These are phyloP conservation scores for Leucocoprinus leucothites DNA, from an alignment of 768 basidiomycete species.

Conservation along the genomic window DNA sequence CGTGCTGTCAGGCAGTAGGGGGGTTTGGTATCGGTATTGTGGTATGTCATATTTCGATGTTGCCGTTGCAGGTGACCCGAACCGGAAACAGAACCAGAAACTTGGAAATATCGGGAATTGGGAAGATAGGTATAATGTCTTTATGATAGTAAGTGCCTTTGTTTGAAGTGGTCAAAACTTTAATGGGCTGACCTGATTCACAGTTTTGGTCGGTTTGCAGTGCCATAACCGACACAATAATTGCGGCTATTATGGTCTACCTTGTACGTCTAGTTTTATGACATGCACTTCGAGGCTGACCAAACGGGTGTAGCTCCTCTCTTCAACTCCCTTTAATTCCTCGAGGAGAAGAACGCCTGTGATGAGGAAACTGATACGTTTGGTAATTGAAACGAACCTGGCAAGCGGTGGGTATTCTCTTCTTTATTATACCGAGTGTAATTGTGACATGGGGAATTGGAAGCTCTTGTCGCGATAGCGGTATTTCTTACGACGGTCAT, in stretches of 20 bases:
- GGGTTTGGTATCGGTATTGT: conserved; percentile 11
- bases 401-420: not conserved
- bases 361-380: conserved; percentile 1
- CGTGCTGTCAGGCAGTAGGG: conserved; percentile 1
- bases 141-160: conserved; percentile 6
- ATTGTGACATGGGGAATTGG: not conserved
- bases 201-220: conserved; percentile 7
- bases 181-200: not conserved
- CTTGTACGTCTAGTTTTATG: not conserved
- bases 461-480: conserved; percentile 8
- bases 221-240: conserved; percentile 6
- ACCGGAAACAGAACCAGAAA: conserved; percentile 3
- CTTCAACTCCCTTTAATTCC: not conserved
- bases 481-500: conserved; percentile 5
- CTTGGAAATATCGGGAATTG: conserved; percentile 5
- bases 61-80: too few species aligned
- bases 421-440: not conserved
- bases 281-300: not conserved
- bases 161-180: too few species aligned
- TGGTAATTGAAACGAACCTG: conserved; percentile 9
- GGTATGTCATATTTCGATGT: not conserved
- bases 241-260: conserved; percentile 6
- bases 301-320: not conserved
- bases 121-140: not conserved
- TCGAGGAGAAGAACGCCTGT: not conserved